Evolutionary conservation across 805 yeast genomes (phyloP).

Genomic region (Myxozyma sirexii): DNA sequence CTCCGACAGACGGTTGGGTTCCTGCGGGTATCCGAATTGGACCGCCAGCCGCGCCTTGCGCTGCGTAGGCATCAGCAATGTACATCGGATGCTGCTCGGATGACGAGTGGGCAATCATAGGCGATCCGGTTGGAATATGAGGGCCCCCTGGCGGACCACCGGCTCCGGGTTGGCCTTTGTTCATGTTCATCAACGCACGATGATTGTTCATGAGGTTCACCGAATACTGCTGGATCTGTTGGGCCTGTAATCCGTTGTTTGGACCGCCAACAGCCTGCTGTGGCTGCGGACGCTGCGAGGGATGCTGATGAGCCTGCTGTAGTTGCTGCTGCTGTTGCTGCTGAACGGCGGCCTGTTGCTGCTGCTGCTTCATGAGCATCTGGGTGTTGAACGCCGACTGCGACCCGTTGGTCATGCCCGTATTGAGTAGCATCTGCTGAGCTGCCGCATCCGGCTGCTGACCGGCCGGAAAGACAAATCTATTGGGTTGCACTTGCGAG

Average conservation of each 20-base stretch:
- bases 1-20: slow-evolving; percentile 24
- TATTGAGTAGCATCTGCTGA: slow-evolving; percentile 36
- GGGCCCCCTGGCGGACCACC: slow-evolving; percentile 15
- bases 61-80: slow-evolving; percentile 30
- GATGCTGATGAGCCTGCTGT: slow-evolving; percentile 35
- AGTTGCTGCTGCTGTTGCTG: slow-evolving; percentile 34
- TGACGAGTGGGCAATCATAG: slow-evolving; percentile 24
- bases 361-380: slow-evolving; percentile 39
- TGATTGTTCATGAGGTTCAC: slow-evolving; percentile 26
- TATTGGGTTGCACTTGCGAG: slow-evolving; percentile 26
- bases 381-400: slow-evolving; percentile 34
- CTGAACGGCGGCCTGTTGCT: slow-evolving; percentile 29
- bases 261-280: slow-evolving; percentile 29
- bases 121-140: slow-evolving; percentile 25
- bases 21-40: slow-evolving; percentile 29
- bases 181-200: slow-evolving; percentile 25
- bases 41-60: slow-evolving; percentile 42
- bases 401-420: slow-evolving; percentile 32
- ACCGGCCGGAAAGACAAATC: slow-evolving; percentile 15
- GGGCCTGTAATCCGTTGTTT: slow-evolving; percentile 29
- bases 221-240: slow-evolving; percentile 32
- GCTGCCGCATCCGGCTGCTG: slow-evolving; percentile 20
- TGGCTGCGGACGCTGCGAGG: slow-evolving; percentile 38
- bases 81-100: slow-evolving; percentile 30
- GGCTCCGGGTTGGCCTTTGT: slow-evolving; percentile 14